Evolutionary conservation across 306 rosid genomes (phyloP).

Genomic region (Castanopsis chinensis): DNA sequence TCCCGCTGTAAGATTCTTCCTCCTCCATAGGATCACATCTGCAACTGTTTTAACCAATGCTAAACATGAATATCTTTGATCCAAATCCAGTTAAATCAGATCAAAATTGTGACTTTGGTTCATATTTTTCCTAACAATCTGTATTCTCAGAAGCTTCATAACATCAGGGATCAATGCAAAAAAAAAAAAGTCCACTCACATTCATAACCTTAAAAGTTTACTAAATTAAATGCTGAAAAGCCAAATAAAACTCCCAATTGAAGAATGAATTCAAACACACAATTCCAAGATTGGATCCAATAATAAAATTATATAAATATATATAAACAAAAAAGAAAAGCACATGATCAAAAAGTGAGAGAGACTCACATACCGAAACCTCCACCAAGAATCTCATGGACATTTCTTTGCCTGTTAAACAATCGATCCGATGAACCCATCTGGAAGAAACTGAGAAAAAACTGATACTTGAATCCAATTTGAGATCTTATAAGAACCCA

Average conservation of each 20-base stretch:
- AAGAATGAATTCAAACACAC: neutral
- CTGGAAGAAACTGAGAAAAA: constrained; percentile 16
- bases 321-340: neutral
- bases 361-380: constrained; percentile 58
- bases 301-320: neutral
- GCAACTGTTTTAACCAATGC: constrained; percentile 57
- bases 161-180: neutral
- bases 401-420: constrained; percentile 59
- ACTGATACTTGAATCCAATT: constrained; percentile 33
- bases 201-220: neutral
- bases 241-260: neutral
- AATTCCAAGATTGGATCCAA: neutral
- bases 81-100: constrained; percentile 3
- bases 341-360: constrained; percentile 14
- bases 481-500: constrained; percentile 24
- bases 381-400: constrained; percentile 82
- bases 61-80: constrained; percentile 11
- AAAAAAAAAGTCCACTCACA: neutral
- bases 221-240: neutral
- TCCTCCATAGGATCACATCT: constrained; percentile 88
- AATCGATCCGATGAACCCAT: constrained; percentile 75
- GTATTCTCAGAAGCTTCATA: neutral
- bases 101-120: neutral
- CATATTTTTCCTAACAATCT: neutral
- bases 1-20: constrained; percentile 62